Evolutionary conservation across 768 basidiomycete species (phyloP), one percentile per base, ranked within the genome.

Genomic region (Leucosporidium scottii): DNA sequence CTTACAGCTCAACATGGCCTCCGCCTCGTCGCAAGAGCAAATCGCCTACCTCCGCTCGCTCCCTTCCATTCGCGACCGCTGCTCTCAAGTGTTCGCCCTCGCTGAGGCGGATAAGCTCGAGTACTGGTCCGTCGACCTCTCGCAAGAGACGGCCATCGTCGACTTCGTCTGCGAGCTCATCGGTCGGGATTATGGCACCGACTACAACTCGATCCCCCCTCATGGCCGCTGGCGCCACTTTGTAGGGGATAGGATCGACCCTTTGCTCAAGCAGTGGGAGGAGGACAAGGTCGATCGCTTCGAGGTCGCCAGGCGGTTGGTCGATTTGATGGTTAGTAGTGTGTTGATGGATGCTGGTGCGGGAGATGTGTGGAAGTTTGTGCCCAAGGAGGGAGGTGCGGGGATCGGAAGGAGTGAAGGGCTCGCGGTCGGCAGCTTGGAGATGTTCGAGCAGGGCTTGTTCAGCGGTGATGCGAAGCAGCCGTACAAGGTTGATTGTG

Each of bases 271-370:
- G 23, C 34, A 57, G 56, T 76, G 74, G 74, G 53, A 59, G 20
- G 6, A 50, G 9, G 69, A 63, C 0, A 44, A 34, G 25, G 68
- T 72, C 27, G 68, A 60, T 21, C 58, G 61, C 23, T 54, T 78
- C 47, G 79, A 93, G 74, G 82, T 84, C 53, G 83, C 86, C 61
- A 85, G 86, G 66, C 84, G 91, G 1, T 81, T 91, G 44, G 82
- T 98, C 76, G 94, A 98, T 79, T 84, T 96, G 50, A 93, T 93
- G 80, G 80, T 87, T 28, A 88, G 91, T 36, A 92, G 91, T 17
- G 94, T 98, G 12, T 82, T 98, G 20, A 85, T 99, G 47, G 94
- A 98, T 74, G 94, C 93, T 0, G 93, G 93, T 1, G 94, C 93
- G 0, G 94, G 93, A 0, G 87, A 84, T 64, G 74, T 79, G 1